Percentiles rank a stretch among this genome's conserved stretches.
These are phyloP conservation scores for Vicia sativa DNA, from an alignment of 306 rosid species.

Conservation along the genomic window DNA sequence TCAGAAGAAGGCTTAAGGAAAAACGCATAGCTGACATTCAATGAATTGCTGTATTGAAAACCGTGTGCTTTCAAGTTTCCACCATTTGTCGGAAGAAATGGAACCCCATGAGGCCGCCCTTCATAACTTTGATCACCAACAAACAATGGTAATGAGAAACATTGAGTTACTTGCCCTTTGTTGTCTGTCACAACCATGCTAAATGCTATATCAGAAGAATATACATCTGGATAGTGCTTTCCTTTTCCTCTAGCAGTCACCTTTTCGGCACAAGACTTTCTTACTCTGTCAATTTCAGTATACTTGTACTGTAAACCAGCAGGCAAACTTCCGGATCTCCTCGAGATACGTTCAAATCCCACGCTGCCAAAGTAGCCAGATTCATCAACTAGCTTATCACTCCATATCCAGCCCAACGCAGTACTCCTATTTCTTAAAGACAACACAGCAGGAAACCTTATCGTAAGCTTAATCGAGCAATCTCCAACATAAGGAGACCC, in stretches of 20 bases:
- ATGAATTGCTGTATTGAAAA: constrained; percentile 33
- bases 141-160: constrained; percentile 65
- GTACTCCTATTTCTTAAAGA: constrained; percentile 66
- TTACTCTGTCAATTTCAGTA: constrained; percentile 49
- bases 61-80: constrained; percentile 28
- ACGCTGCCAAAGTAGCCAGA: constrained; percentile 59
- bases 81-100: constrained; percentile 26
- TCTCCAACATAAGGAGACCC: constrained; percentile 66
- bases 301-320: constrained; percentile 56
- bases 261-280: constrained; percentile 53
- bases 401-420: constrained; percentile 67
- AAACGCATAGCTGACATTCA: constrained; percentile 68
- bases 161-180: constrained; percentile 61
- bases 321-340: constrained; percentile 36
- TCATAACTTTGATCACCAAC: constrained; percentile 51
- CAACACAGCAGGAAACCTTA: constrained; percentile 58
- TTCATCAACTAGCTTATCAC: constrained; percentile 52
- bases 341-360: constrained; percentile 49
- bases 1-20: constrained; percentile 47
- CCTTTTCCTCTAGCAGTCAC: constrained; percentile 49
- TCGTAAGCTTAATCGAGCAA: constrained; percentile 57
- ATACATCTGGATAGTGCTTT: constrained; percentile 60
- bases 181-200: constrained; percentile 58
- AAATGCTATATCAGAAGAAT: constrained; percentile 72
- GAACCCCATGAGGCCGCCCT: constrained; percentile 40